Percentiles rank a stretch among this genome's conserved stretches.
These are phyloP conservation scores for Zymoseptoria passerinii DNA, from an alignment of 2,329 filamentous ascomycete genomes.

Conservation along the genomic window DNA sequence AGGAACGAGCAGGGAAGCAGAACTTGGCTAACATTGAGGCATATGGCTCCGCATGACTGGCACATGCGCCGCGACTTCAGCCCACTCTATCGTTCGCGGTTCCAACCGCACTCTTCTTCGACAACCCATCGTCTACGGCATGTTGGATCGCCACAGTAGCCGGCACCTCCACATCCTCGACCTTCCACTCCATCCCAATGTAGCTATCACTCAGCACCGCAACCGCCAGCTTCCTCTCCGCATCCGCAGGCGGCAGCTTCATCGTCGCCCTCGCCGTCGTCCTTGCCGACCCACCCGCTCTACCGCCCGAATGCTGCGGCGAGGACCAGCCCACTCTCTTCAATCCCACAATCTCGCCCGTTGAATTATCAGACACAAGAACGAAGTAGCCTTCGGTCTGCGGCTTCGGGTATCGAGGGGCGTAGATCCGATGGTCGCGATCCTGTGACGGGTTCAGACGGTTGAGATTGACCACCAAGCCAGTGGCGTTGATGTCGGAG, in stretches of 20 bases:
- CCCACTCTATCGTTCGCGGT: too few species aligned
- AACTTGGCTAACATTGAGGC: too few species aligned
- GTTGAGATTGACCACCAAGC: constrained; percentile 55
- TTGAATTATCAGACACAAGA: constrained; percentile 57
- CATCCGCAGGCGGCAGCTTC: constrained; percentile 48
- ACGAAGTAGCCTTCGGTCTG: constrained; percentile 94
- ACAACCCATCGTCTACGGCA: constrained; percentile 24
- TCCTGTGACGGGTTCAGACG: constrained; percentile 60
- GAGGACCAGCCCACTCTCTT: constrained; percentile 74
- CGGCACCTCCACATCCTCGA: constrained; percentile 46
- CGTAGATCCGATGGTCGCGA: constrained; percentile 67
- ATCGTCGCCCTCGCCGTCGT: constrained; percentile 51
- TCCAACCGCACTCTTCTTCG: not conserved
- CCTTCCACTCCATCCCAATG: constrained; percentile 60
- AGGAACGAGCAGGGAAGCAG: too few species aligned
- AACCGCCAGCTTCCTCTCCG: constrained; percentile 60
- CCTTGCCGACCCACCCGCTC: constrained; percentile 25
- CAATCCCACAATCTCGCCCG: constrained; percentile 73
- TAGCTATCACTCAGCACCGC: constrained; percentile 81
- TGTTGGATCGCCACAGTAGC: constrained; percentile 14
- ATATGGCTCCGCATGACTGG: not conserved
- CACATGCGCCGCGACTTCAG: not conserved
- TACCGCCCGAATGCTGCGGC: constrained; percentile 22
- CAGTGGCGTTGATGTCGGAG: constrained; percentile 51
- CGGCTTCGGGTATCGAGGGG: constrained; percentile 84